Conservation (phyloP, 805 yeast genomes). For the Saturnispora besseyi region DNA sequence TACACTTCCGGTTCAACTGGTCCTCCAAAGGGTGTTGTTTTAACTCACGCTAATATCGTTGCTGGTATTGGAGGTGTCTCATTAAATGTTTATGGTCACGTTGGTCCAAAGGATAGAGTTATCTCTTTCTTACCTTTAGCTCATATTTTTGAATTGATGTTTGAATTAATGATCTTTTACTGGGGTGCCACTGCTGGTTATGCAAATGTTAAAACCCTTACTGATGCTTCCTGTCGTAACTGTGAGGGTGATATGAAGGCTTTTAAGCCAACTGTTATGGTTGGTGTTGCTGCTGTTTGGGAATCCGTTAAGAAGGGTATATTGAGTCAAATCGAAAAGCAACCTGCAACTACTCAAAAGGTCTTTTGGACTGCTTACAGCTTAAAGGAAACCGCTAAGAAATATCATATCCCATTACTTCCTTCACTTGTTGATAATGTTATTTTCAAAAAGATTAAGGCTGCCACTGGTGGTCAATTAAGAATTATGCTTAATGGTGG, state of each 20-base stretch:
- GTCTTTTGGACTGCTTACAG: slow-evolving; percentile 83
- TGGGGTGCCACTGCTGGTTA: slow-evolving; percentile 93
- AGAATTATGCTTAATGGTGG: slow-evolving; percentile 80
- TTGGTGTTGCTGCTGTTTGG: slow-evolving; percentile 98
- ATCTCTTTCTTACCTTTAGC: slow-evolving; percentile 92
- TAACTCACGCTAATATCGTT: slow-evolving; percentile 57
- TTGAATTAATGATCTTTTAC: slow-evolving; percentile 68
- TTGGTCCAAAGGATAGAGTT: slow-evolving; percentile 56
- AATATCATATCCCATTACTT: slow-evolving; percentile 72
- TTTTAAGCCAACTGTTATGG: slow-evolving; percentile 89
- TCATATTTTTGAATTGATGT: slow-evolving; percentile 87
- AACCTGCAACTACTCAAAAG: slow-evolving; percentile 60
- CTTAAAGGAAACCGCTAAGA: slow-evolving; percentile 56
- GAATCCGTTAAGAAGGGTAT: slow-evolving; percentile 93
- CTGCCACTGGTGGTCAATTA: slow-evolving; percentile 90
- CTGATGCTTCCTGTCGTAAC: slow-evolving; percentile 72
- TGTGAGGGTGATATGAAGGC: slow-evolving; percentile 83
- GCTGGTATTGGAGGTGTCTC: slow-evolving; percentile 84
- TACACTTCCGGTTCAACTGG: slow-evolving; percentile 86
- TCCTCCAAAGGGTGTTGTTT: slow-evolving; percentile 74
- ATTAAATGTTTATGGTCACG: slow-evolving; percentile 46
- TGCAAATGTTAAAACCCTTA: slow-evolving; percentile 85
- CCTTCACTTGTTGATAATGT: slow-evolving; percentile 57
- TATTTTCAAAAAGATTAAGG: slow-evolving; percentile 79
- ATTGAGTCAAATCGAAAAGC: slow-evolving; percentile 57